A percentile compares a stretch with the other conserved stretches of the same genome.
Conservation (phyloP, 805 yeast species). For the Saturnispora halmiae region DNA sequence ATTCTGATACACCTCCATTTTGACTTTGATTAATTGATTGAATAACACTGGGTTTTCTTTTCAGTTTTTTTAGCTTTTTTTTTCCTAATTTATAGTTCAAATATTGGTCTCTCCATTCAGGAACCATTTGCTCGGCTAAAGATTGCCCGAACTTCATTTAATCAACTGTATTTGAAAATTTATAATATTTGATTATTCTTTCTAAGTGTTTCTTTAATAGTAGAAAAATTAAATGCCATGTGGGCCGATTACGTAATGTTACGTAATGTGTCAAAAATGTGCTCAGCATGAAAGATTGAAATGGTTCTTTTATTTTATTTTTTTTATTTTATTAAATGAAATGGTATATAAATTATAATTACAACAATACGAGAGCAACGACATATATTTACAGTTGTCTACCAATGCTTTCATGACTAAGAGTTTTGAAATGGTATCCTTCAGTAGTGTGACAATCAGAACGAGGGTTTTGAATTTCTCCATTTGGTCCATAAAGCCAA, state of each 20-base stretch:
- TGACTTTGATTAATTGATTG: slow-evolving; percentile 1
- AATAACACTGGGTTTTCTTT: slow-evolving; percentile 14
- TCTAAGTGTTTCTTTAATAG: background rate
- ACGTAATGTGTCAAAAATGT: too few species aligned
- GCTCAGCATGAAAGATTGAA: too few species aligned
- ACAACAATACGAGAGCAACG: slow-evolving; percentile 36
- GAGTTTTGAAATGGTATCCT: slow-evolving; percentile 22
- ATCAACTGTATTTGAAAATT: background rate
- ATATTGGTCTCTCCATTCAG: slow-evolving; percentile 85
- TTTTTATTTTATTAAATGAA: too few species aligned
- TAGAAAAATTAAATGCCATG: too few species aligned
- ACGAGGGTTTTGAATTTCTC: slow-evolving; percentile 23
- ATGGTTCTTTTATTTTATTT: too few species aligned
- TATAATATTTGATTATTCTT: background rate
- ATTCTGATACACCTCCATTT: background rate
- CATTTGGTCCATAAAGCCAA: slow-evolving; percentile 31
- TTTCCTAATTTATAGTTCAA: slow-evolving; percentile 54
- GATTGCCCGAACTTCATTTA: slow-evolving; percentile 64
- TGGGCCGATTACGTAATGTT: too few species aligned
- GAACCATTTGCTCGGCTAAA: slow-evolving; percentile 59
- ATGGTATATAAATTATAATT: background rate
- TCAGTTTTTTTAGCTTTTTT: slow-evolving; percentile 29
- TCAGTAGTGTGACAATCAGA: slow-evolving; percentile 24
- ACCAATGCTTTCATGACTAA: slow-evolving; percentile 20
- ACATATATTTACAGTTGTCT: slow-evolving; percentile 26